Base-by-base conservation (phyloP, 345 rosid species). In the Syzygium aromaticum region DNA sequence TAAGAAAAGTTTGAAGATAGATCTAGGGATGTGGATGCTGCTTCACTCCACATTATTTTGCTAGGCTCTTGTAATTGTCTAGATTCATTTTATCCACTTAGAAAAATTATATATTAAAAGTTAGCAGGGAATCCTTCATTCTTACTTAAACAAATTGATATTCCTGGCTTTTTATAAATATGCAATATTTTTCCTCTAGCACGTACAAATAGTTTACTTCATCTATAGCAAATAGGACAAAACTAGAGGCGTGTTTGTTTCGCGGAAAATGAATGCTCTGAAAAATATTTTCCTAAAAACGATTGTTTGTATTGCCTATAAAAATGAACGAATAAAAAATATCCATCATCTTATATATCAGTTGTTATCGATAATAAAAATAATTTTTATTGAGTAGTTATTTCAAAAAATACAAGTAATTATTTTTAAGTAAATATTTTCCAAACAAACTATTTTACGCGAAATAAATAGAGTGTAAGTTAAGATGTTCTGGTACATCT, bases 381-480 rank as follows among this genome's bases (percentile, higher is more conserved):
- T 27, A 25, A 25, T 10, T 57, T 3, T 57, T 2, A 28, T 59
- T 25, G 3, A 59, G 5, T 59, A 11, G 2, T 59, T n/a, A 27
- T 59, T 25, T 27, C 27, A 27, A 27, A 1, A 25, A 3, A 59
- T 59, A 27, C 7, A 27, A 59, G 3, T 0, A 5, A 59, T 27
- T 5, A 0, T 27, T 59, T 59, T 59, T 59, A 2, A 59, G 25
- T 1, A 57, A 57, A 23, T 0, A 23, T 57, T 57, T 57, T 57
- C 5, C 1, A 57, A 57, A 0, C 11, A 0, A 3, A 23, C 10
- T 5, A 57, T 57, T 57, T 57, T 57, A 8, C 0, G 1, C 4
- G 0, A 57, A 57, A 23, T n/a, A 57, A 57, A 57, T 0, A 0
- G 23, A 21, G 11, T 6, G 0, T 54, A 8, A 0, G 0, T 28